A percentile compares a stretch with the other conserved stretches of the same genome.
These are phyloP conservation scores for Ogataea allantospora DNA, from an alignment of 805 yeast species.

Conservation along the genomic window DNA sequence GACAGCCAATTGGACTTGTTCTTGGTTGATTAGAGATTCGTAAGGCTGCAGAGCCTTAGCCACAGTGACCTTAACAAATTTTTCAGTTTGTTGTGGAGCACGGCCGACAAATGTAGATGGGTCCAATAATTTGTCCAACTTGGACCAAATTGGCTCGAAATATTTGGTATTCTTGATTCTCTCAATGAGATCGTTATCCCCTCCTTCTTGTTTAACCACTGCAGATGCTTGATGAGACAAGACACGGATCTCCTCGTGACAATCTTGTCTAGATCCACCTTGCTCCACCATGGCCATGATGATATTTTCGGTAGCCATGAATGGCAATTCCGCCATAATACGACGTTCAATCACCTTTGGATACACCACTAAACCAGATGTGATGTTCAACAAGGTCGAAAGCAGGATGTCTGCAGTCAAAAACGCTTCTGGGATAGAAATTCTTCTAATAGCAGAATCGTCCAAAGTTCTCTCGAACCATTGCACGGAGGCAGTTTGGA, in stretches of 20 bases:
- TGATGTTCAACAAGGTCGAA: conserved; percentile 85
- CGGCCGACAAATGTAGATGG: conserved; percentile 97
- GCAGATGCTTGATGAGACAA: conserved; percentile 96
- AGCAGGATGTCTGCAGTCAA: conserved; percentile 91
- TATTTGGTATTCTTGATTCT: conserved; percentile 74
- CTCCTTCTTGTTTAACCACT: conserved; percentile 97
- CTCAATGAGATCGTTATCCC: conserved; percentile 94
- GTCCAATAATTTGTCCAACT: conserved; percentile 77
- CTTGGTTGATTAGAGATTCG: conserved; percentile 55
- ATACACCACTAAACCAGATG: conserved; percentile 94
- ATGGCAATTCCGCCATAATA: conserved; percentile 90
- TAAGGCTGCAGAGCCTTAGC: conserved; percentile 75
- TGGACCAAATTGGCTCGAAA: conserved; percentile 85
- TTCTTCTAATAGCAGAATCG: conserved; percentile 97
- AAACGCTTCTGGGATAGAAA: conserved; percentile 94
- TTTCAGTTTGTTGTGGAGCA: conserved; percentile 97
- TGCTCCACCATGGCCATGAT: conserved; percentile 99
- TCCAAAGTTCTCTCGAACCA: conserved; percentile 99
- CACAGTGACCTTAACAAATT: conserved; percentile 83
- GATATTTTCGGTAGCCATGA: conserved; percentile 99
- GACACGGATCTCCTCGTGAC: conserved; percentile 96
- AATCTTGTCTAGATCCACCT: conserved; percentile 97
- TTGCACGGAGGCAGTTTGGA: conserved; percentile 96
- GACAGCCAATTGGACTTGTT: conserved; percentile 77
- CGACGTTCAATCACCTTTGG: conserved; percentile 98